These are phyloP conservation scores for Polyplosphaeria fusca DNA, from an alignment of 495 filamentous ascomycete genomes.

Conservation along the genomic window DNA sequence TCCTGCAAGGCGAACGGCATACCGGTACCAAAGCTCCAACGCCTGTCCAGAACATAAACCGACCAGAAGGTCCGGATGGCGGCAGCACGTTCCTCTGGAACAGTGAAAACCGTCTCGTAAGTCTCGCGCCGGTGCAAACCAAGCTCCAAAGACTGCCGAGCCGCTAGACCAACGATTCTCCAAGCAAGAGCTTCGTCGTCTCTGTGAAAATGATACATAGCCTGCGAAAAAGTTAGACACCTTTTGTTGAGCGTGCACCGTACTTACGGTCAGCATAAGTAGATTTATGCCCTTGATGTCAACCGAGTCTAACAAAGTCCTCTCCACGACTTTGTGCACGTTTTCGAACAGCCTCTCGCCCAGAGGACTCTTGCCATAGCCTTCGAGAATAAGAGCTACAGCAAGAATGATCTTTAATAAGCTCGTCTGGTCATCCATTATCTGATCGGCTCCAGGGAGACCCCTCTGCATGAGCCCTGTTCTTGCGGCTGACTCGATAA, in stretches of 20 bases:
- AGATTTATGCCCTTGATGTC: slow-evolving; percentile 70
- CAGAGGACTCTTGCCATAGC: slow-evolving; percentile 69
- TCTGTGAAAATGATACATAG: slow-evolving; percentile 79
- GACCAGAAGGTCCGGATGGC: slow-evolving; percentile 74
- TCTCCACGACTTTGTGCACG: slow-evolving; percentile 66
- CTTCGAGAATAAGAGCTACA: slow-evolving; percentile 68
- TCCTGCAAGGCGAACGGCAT: slow-evolving; percentile 80
- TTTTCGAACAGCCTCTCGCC: slow-evolving; percentile 67
- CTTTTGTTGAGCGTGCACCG: too few relatives aligned
- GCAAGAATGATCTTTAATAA: slow-evolving; percentile 78
- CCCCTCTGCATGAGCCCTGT: slow-evolving; percentile 56
- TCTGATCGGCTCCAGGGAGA: slow-evolving; percentile 56
- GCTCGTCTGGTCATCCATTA: slow-evolving; percentile 66
- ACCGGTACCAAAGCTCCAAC: slow-evolving; percentile 80
- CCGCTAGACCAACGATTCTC: slow-evolving; percentile 71
- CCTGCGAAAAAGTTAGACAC: too few relatives aligned
- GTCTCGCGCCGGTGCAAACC: slow-evolving; percentile 75
- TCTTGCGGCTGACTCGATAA: slow-evolving; percentile 63
- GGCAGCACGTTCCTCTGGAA: slow-evolving; percentile 57
- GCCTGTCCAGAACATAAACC: slow-evolving; percentile 71
- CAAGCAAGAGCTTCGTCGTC: slow-evolving; percentile 80
- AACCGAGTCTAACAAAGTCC: slow-evolving; percentile 62
- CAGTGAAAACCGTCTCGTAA: slow-evolving; percentile 60
- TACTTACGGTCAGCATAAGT: slow-evolving; percentile 65
- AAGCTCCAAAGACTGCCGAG: slow-evolving; percentile 73